Conservation (phyloP, 176 grass and related monocot species). For the Eleusine indica region DNA sequence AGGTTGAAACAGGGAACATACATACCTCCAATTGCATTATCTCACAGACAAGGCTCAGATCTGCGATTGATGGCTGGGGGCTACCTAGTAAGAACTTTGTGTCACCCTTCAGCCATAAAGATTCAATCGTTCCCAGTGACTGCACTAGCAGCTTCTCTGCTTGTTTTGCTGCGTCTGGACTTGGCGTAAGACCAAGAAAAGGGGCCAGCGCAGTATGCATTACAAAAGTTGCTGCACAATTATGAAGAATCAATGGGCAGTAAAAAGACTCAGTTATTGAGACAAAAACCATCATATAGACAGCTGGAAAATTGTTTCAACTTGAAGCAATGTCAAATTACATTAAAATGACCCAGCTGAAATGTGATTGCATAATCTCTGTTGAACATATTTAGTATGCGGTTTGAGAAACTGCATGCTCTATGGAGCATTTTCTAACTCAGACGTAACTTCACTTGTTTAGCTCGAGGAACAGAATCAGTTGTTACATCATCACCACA, state of each 20-base stretch:
- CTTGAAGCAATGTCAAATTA: background rate
- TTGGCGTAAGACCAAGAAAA: conserved; percentile 57
- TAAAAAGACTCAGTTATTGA: background rate
- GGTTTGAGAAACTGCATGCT: background rate
- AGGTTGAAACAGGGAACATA: background rate
- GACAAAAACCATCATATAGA: background rate
- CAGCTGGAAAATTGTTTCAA: background rate
- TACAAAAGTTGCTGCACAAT: conserved; percentile 55
- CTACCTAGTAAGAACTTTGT: conserved; percentile 73
- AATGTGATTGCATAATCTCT: background rate
- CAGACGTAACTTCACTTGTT: background rate
- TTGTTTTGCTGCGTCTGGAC: conserved; percentile 58
- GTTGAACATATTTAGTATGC: background rate
- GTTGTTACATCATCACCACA: background rate
- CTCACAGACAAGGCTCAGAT: conserved; percentile 93
- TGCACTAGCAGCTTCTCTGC: conserved; percentile 54
- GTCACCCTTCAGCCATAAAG: conserved; percentile 69
- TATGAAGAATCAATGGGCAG: conserved; percentile 7
- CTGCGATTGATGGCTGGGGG: conserved; percentile 70
- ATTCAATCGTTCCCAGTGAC: conserved; percentile 68
- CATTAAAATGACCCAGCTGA: background rate
- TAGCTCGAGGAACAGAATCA: background rate
- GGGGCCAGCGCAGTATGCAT: conserved; percentile 58
- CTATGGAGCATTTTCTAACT: background rate
- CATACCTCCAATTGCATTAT: conserved; percentile 92